These are phyloP conservation scores for Saccharomycopsis synnaedendra DNA, from an alignment of 805 yeast species.

Conservation along the genomic window DNA sequence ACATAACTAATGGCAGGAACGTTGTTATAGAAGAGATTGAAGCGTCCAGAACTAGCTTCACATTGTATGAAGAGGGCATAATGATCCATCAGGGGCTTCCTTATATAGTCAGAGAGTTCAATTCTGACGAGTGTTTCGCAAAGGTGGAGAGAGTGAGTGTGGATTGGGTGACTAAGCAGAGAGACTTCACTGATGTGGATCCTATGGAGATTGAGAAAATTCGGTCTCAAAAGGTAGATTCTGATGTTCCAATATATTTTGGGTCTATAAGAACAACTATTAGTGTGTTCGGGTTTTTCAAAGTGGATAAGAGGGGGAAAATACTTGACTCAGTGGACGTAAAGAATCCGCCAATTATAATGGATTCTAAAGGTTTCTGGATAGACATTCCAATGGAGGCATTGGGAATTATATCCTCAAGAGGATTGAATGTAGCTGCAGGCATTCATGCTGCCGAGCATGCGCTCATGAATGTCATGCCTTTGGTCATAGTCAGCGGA, in stretches of 20 bases:
- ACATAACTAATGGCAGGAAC: constrained; percentile 67
- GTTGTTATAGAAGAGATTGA: constrained; percentile 82
- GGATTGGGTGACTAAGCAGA: constrained; percentile 85
- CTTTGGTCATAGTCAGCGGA: constrained; percentile 61
- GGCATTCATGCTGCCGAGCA: constrained; percentile 98
- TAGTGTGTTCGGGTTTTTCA: constrained; percentile 87
- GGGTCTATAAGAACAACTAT: constrained; percentile 68
- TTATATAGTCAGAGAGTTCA: constrained; percentile 75
- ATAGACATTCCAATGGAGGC: constrained; percentile 69
- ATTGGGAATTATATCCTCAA: constrained; percentile 42
- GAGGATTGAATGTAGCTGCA: constrained; percentile 64
- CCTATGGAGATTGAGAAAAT: constrained; percentile 63
- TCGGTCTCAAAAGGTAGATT: constrained; percentile 33
- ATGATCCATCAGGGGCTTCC: constrained; percentile 91
- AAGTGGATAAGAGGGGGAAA: constrained; percentile 61
- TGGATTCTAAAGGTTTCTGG: constrained; percentile 80
- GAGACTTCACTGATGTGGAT: constrained; percentile 91
- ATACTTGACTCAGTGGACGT: constrained; percentile 94
- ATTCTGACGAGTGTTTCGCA: constrained; percentile 68
- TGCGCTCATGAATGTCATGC: constrained; percentile 69
- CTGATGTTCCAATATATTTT: constrained; percentile 54
- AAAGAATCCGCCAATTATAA: constrained; percentile 68
- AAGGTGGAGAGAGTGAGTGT: constrained; percentile 82
- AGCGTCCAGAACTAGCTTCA: constrained; percentile 78
- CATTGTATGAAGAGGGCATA: constrained; percentile 86